Evolutionary conservation across 345 rosid genomes (phyloP), one percentile per base, ranked within the genome.

Genomic region (Citrus sinensis): DNA sequence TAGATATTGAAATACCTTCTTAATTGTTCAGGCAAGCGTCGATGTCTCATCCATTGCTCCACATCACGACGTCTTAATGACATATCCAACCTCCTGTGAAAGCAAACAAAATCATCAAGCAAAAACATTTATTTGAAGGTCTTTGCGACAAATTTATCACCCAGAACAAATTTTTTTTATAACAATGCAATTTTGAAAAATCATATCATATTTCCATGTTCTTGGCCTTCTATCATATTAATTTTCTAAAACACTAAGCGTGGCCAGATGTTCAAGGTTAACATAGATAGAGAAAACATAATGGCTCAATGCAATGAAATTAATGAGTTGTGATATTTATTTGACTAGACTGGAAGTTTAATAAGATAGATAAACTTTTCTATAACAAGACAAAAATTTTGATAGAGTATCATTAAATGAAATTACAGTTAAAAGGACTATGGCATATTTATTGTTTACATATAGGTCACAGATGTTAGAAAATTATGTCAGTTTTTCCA

Each of bases 31-130:
- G 99, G 98, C 80, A 95, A 85, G 66, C 90, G 89, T 5, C 98
- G 90, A 82, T 88, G 98, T 54, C 92, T 90, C 99, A 95, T 95
- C 99, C 99, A 95, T 37, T 90, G 96, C 84, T 93, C 95, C 82
- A 93, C 92, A 84, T 93, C 99, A 55, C 96, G 99, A 19, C 87
- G 89, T 80, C 98, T 93, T 67, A 93, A 80, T 60, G 91, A 83
- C 98, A 89, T 90, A 88, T 93, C 97, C 82, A 92, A 75, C 82
- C 90, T 87, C 92, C 99, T 95, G 78, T 39, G 17, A 75, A 14
- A n/a, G 10, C 51, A 66, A 68, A 76, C 6, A 66, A 84, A 66
- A 70, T 58, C 39, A 76, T 24, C 25, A 59, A 76, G 70, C 29
- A 74, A 46, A 71, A 54, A 19, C 6, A 2, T 34, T 46, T n/a